Conservation (phyloP, 1,284 basidiomycete genomes). For the Trichosporon faecale region DNA sequence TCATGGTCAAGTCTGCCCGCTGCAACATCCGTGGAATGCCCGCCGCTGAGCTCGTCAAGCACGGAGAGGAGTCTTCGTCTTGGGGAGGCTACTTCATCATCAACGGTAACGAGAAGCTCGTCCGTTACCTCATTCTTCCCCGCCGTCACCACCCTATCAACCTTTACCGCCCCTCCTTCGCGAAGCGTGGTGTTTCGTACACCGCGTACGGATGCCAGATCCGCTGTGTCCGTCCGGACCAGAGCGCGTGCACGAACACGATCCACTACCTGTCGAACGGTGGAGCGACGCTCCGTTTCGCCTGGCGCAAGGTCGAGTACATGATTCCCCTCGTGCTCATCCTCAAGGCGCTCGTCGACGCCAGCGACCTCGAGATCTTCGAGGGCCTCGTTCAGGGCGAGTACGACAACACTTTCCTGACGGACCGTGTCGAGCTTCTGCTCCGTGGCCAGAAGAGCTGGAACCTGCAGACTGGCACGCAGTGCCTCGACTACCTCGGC, state of each 20-base stretch:
- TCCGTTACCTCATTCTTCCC: conserved; percentile 80
- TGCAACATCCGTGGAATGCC: conserved; percentile 86
- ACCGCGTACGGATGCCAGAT: conserved; percentile 93
- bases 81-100: conserved; percentile 99
- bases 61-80: conserved; percentile 95
- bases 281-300: conserved; percentile 91
- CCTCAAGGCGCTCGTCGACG: conserved; percentile 89
- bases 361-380: conserved; percentile 96
- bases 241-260: conserved; percentile 89
- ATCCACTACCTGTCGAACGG: conserved; percentile 97
- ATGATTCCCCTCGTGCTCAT: conserved; percentile 97
- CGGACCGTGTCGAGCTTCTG: conserved; percentile 97
- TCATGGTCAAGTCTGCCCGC: conserved; percentile 97
- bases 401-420: conserved; percentile 94
- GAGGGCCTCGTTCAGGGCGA: conserved; percentile 97
- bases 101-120: conserved; percentile 98
- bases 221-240: conserved; percentile 86
- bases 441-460: conserved; percentile 94
- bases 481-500: conserved; percentile 95
- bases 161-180: conserved; percentile 79
- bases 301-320: conserved; percentile 98
- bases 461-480: conserved; percentile 79
- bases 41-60: conserved; percentile 78
- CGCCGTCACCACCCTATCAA: conserved; percentile 66
- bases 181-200: conserved; percentile 91